Base-by-base conservation (phyloP, 78 protist species). In the Guillardia theta region DNA sequence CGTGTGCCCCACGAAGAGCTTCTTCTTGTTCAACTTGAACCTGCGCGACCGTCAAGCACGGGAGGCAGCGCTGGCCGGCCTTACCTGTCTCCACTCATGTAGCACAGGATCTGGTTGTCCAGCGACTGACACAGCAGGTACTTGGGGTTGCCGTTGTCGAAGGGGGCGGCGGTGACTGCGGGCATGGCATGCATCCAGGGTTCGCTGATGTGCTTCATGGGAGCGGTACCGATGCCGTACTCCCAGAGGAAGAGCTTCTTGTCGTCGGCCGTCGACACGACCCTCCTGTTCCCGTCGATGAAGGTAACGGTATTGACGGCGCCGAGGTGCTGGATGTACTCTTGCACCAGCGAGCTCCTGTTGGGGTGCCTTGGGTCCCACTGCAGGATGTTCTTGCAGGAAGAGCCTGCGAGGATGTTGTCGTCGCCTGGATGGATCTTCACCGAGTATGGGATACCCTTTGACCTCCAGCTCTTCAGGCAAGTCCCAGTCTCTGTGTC, bases 401-500 rank as follows among this genome's bases (percentile, higher is more conserved):
- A 78, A 19, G 53, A 78, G 37, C 90, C 90, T 58, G 70, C 70
- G 87, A 70, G 87, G 45, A 70, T 36, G 87, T 70, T 70, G 87
- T 78, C 33, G 50, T 78, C 90, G 1, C 90, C 90, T 8, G 90
- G 90, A 48, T 78, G 90, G 90, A 78, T 78, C 24, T 78, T 78
- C 53, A 12, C 18, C 53, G 53, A 78, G 90, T 78, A 78, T 22
- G 90, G 90, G 24, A 78, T 43, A 27, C 90, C 90, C 90, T 78
- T 78, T 18, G 44, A 8, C 90, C 44, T 78, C 90, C 90, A 78
- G n/a, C 43, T 21, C 45, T 78, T 18, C 43, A 78, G 19, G 48
- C 90, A 78, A 30, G 39, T 46, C 90, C 90, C 90, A 45, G 90
- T 78, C 90, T 78, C 90, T 6, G 83, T 70, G 90, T 78, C 90